Evolutionary conservation across 2,329 filamentous ascomycete genomes (phyloP).

Genomic region (Aspergillus thermomutatus): DNA sequence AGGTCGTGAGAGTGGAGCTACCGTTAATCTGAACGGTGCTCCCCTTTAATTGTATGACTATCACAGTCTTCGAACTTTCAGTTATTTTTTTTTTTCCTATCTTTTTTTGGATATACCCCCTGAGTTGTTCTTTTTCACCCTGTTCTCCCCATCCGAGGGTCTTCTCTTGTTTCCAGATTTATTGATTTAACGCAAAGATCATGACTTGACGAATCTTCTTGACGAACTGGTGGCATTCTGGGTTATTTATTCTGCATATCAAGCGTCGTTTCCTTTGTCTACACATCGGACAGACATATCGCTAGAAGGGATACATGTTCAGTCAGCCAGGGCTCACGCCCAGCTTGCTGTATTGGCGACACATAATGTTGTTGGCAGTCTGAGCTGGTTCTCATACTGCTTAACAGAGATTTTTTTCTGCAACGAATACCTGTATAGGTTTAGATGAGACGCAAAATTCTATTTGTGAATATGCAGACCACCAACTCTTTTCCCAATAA

Average conservation of each 20-base stretch:
- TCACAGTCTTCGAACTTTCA: neutral
- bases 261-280: conserved; percentile 4
- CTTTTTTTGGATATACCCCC: conserved; percentile 31
- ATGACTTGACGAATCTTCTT: conserved; percentile 10
- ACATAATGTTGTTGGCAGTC: conserved; percentile 6
- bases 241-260: neutral
- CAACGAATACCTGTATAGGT: no score
- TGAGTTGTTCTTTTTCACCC: conserved; percentile 17
- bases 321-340: conserved; percentile 13
- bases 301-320: conserved; percentile 10
- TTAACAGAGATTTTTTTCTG: neutral
- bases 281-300: neutral
- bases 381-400: conserved; percentile 10
- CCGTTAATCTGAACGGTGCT: conserved; percentile 67
- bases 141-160: neutral
- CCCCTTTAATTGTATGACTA: neutral
- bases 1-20: conserved; percentile 29
- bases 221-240: neutral
- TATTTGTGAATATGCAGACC: conserved; percentile 3
- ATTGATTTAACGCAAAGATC: neutral
- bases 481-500: no score
- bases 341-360: conserved; percentile 1
- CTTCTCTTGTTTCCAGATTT: conserved; percentile 15
- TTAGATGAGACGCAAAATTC: neutral
- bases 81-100: neutral